Base-by-base conservation (phyloP, 345 rosid genomes). In the Syzygium jambos region DNA sequence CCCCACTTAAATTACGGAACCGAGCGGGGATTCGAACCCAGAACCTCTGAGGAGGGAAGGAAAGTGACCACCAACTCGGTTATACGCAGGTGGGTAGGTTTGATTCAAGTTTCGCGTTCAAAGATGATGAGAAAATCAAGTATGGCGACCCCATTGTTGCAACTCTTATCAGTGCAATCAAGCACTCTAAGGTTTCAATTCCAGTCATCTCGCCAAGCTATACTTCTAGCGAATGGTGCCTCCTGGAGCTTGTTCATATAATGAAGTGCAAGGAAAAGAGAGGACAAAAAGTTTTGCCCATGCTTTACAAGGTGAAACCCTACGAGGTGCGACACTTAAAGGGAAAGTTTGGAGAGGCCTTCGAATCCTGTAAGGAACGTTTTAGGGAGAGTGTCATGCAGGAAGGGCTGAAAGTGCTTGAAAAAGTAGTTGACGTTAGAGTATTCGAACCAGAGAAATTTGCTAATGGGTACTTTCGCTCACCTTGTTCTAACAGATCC, bases 401-500 rank as follows among this genome's bases (percentile, higher is more conserved):
- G 9, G 10, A 0, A 2, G 57, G 57, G 10, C 0, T 0, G 57
- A 2, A 1, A 55, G 57, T 25, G 1, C 57, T 55, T 9, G 9
- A 0, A 55, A 21, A 55, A 0, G 25, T 10, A 55, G 25, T 21
- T 7, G 57, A 1, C 22, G 3, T 4, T 55, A 55, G 0, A 21
- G 3, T 55, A 21, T 55, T 55, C 11, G 11, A 55, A 21, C 21
- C 57, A 21, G 57, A 55, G 57, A 54, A 7, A 55, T 21, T 55
- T 19, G 57, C 10, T 0, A 1, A 0, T 0, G 57, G 57, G 57
- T 55, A 55, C 25, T 3, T 49, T 55, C 57, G 25, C 21, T 55
- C 22, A 21, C 25, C 57, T 55, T 55, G 25, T 55, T 55, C 21
- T 21, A 0, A 55, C 25, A 21, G 11, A 54, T 54, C 10, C 25